These are phyloP conservation scores for Ceratobasidium sp. DNA, from an alignment of 1,284 basidiomycete species.

Conservation along the genomic window DNA sequence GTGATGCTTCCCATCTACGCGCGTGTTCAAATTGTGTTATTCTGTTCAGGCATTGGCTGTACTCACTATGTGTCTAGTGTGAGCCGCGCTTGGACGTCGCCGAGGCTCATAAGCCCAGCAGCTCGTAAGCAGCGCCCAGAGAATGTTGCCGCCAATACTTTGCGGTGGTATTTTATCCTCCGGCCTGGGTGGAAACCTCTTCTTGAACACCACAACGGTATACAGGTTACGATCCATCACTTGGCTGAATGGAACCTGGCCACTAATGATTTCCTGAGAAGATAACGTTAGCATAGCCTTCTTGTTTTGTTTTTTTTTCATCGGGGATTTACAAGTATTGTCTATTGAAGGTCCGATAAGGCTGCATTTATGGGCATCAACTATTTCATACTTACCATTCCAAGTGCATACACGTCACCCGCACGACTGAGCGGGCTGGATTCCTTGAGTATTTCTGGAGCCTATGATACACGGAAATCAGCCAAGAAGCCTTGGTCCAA, in stretches of 20 bases:
- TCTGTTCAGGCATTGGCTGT: background rate
- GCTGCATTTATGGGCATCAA: too few relatives aligned
- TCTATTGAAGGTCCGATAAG: background rate
- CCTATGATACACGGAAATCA: background rate
- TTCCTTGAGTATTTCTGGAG: background rate
- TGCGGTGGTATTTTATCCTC: background rate
- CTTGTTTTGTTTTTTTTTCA: too few relatives aligned
- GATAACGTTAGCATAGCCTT: background rate
- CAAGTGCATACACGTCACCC: constrained; percentile 8
- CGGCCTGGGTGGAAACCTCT: background rate
- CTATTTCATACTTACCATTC: background rate
- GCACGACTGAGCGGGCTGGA: background rate
- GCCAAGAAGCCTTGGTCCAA: background rate
- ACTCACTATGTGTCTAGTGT: background rate
- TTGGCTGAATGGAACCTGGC: background rate
- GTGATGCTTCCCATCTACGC: background rate
- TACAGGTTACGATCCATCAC: background rate
- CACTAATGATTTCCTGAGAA: constrained; percentile 1
- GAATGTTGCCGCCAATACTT: background rate
- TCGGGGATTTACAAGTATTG: constrained; percentile 3
- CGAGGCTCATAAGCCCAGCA: background rate
- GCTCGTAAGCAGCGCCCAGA: background rate
- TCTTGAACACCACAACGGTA: background rate
- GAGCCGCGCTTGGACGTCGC: background rate
- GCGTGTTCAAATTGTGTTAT: background rate